These are phyloP conservation scores for Neohortaea acidophila DNA, from an alignment of 495 filamentous ascomycete genomes.

Conservation along the genomic window DNA sequence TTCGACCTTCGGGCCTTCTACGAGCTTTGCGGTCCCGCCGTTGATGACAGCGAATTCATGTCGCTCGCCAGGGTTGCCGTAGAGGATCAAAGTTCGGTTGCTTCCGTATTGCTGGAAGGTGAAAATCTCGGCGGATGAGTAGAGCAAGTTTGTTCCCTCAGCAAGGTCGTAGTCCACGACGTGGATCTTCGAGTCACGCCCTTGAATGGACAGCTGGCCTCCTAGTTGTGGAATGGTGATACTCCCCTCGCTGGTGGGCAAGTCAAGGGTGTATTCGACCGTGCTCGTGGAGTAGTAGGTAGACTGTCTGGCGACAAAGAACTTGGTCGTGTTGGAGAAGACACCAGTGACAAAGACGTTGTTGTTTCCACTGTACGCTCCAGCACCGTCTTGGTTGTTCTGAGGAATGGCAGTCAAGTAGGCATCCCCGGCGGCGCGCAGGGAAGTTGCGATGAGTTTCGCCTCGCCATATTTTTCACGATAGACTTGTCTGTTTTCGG, in stretches of 20 bases:
- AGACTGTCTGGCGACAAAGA: slow-evolving; percentile 41
- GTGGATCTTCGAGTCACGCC: slow-evolving; percentile 61
- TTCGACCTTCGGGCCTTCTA: slow-evolving; percentile 38
- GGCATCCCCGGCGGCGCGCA: slow-evolving; percentile 42
- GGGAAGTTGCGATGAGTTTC: slow-evolving; percentile 58
- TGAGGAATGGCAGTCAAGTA: slow-evolving; percentile 43
- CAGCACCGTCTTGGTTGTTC: too few species aligned
- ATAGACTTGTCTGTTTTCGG: slow-evolving; percentile 47
- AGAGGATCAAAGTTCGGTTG: slow-evolving; percentile 50
- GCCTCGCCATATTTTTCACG: slow-evolving; percentile 68
- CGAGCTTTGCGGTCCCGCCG: slow-evolving; percentile 26
- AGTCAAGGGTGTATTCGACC: slow-evolving; percentile 43
- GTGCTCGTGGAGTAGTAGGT: slow-evolving; percentile 41
- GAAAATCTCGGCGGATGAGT: slow-evolving; percentile 64
- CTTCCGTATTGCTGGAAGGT: too few species aligned
- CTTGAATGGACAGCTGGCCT: slow-evolving; percentile 45
- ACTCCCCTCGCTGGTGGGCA: slow-evolving; percentile 45
- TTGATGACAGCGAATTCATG: slow-evolving; percentile 50
- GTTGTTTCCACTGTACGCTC: slow-evolving; percentile 3
- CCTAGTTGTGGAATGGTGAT: slow-evolving; percentile 50
- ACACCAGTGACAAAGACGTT: slow-evolving; percentile 13
- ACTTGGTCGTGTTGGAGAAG: too few species aligned
- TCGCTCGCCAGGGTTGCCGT: slow-evolving; percentile 51
- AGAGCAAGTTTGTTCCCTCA: slow-evolving; percentile 44
- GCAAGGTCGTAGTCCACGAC: slow-evolving; percentile 62